Percentiles rank a stretch among this genome's conserved stretches.
These are phyloP conservation scores for Rhexocercosporidium sp. DNA, from an alignment of 2,329 filamentous ascomycete genomes.

Conservation along the genomic window DNA sequence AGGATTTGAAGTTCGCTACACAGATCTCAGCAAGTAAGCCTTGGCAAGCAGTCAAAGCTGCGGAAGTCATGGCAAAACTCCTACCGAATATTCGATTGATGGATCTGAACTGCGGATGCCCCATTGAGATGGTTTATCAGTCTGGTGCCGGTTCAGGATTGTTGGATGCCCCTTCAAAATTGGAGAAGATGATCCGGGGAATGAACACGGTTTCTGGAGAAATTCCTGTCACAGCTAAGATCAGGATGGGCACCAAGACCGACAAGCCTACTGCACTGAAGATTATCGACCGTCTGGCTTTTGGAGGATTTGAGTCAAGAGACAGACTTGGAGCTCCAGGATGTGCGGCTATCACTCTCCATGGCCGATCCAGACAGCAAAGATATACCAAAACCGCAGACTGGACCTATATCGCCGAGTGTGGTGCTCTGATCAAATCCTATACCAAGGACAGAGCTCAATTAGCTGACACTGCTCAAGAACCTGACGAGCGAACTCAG, in stretches of 20 bases:
- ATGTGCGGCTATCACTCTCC: conserved; percentile 92
- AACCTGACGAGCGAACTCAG: conserved; percentile 76
- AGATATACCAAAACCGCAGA: conserved; percentile 92
- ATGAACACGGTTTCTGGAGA: conserved; percentile 95
- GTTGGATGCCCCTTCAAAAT: conserved; percentile 83
- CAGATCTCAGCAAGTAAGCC: conserved; percentile 94
- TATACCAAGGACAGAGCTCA: conserved; percentile 73
- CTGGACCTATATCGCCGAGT: conserved; percentile 93
- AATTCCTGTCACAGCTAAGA: conserved; percentile 92
- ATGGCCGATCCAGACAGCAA: conserved; percentile 92
- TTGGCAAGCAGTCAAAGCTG: conserved; percentile 87
- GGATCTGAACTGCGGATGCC: conserved; percentile 96
- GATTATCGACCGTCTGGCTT: conserved; percentile 80
- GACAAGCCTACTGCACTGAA: conserved; percentile 79
- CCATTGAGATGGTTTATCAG: conserved; percentile 92
- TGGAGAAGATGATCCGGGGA: conserved; percentile 92
- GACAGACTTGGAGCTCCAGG: conserved; percentile 77
- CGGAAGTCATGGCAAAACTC: conserved; percentile 77
- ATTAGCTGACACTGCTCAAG: conserved; percentile 75
- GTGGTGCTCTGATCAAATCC: conserved; percentile 79
- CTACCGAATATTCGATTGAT: conserved; percentile 87
- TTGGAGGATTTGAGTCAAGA: conserved; percentile 76
- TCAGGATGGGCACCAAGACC: conserved; percentile 87
- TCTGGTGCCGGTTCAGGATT: conserved; percentile 89
- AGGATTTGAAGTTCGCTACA: conserved; percentile 86